phyloP scores from a whole-genome alignment of 2,329 filamentous ascomycete species.

The Alternaria longipes region DNA sequence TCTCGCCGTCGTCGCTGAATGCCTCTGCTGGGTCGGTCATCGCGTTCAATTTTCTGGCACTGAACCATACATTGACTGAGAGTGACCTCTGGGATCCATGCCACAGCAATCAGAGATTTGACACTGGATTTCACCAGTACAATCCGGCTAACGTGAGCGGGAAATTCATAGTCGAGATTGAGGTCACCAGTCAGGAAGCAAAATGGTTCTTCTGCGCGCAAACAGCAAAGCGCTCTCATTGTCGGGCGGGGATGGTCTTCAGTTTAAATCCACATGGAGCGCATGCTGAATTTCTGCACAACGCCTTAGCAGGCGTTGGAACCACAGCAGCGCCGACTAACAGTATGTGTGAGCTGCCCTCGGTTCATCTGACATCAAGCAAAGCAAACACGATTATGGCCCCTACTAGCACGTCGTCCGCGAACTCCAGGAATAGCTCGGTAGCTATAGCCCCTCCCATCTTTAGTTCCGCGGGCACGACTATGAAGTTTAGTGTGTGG shows the following conservation, averaged over 20 bases:
- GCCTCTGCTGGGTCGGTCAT: conserved; percentile 15
- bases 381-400: not conserved
- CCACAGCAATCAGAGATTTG: conserved; percentile 1
- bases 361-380: not conserved
- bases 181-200: conserved; percentile 13
- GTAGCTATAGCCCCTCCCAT: conserved; percentile 1
- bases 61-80: conserved; percentile 25
- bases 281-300: conserved; percentile 18
- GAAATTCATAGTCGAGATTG: conserved; percentile 14
- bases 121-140: conserved; percentile 5
- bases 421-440: not conserved
- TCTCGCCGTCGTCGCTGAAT: conserved; percentile 16
- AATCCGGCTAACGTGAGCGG: conserved; percentile 18
- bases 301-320: conserved; percentile 7
- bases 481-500: not conserved
- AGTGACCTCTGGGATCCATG: conserved; percentile 14
- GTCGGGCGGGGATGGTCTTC: conserved; percentile 20
- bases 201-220: conserved; percentile 28
- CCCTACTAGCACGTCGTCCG: not conserved
- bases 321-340: not conserved
- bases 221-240: conserved; percentile 13
- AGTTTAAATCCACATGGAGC: conserved; percentile 19
- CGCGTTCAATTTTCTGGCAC: conserved; percentile 21
- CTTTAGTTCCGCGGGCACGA: not conserved
- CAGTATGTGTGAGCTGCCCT: not conserved